These are phyloP conservation scores for Pestalotiopsis sp. DNA, from an alignment of 2,329 filamentous ascomycete genomes.

Conservation along the genomic window DNA sequence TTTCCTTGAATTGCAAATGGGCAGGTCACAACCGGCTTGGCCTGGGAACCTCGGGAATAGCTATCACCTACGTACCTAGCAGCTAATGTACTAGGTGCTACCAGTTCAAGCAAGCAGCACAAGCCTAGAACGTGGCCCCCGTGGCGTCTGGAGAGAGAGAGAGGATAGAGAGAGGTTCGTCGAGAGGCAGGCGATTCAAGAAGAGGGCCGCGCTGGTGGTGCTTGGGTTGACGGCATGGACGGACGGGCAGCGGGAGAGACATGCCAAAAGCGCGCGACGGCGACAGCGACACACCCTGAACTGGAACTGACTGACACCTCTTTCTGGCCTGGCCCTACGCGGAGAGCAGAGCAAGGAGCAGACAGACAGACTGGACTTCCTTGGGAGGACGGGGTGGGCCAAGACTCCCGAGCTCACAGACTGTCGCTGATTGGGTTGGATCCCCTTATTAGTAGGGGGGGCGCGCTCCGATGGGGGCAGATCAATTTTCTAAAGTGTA, in stretches of 20 bases:
- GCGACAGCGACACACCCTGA: neutral
- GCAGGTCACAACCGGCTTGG: constrained; percentile 10
- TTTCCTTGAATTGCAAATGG: constrained; percentile 11
- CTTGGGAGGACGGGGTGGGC: neutral
- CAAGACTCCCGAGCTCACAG: constrained; percentile 2
- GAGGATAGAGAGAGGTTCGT: neutral
- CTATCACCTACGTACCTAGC: neutral
- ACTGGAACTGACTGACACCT: neutral
- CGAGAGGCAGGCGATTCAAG: neutral
- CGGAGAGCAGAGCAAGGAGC: neutral
- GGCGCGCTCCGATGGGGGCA: neutral
- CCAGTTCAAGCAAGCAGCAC: neutral
- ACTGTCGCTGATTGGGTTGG: constrained; percentile 2
- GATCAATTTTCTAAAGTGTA: constrained; percentile 1
- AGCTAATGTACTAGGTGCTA: neutral
- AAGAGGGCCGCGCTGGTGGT: neutral
- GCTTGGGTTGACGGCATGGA: neutral
- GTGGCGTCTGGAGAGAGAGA: neutral
- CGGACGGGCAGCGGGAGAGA: neutral
- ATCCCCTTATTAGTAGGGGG: neutral
- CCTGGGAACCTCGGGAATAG: constrained; percentile 12
- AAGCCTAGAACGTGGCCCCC: neutral
- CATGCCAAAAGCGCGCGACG: neutral
- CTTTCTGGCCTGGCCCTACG: neutral
- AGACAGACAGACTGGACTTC: neutral